These are phyloP conservation scores for Hypoxylon trugodes DNA, from an alignment of 495 filamentous ascomycete species.

Conservation along the genomic window DNA sequence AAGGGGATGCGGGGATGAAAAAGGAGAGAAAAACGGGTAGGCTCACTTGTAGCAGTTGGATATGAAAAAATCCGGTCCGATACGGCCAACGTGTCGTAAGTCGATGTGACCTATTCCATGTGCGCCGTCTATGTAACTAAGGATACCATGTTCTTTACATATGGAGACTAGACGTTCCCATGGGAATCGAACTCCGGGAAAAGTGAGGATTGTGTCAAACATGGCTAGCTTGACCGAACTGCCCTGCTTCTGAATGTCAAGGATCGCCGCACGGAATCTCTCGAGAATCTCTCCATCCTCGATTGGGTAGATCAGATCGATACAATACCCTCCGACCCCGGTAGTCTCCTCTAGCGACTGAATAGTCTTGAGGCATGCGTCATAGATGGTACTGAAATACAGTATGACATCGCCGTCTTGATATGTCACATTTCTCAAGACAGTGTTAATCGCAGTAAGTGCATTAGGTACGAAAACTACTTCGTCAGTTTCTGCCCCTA, in stretches of 20 bases:
- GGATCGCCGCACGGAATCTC: slow-evolving; percentile 58
- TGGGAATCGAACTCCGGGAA: slow-evolving; percentile 77
- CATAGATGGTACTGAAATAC: slow-evolving; percentile 80
- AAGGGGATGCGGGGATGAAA: not conserved
- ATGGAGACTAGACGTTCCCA: slow-evolving; percentile 70
- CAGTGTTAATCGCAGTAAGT: slow-evolving; percentile 80
- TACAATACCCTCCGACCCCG: slow-evolving; percentile 50
- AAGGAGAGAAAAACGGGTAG: slow-evolving; percentile 55
- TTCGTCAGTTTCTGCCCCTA: slow-evolving; percentile 68
- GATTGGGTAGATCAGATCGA: slow-evolving; percentile 62
- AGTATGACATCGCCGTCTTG: slow-evolving; percentile 66
- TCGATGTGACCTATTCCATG: slow-evolving; percentile 79
- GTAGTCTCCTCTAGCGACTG: slow-evolving; percentile 69
- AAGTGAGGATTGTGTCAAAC: slow-evolving; percentile 77
- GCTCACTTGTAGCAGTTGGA: slow-evolving; percentile 87
- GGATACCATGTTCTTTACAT: slow-evolving; percentile 67
- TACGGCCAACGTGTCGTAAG: slow-evolving; percentile 60
- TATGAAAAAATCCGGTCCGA: slow-evolving; percentile 80
- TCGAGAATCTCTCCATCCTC: slow-evolving; percentile 64
- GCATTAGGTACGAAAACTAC: slow-evolving; percentile 82
- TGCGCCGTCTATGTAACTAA: slow-evolving; percentile 71
- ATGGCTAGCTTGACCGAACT: slow-evolving; percentile 64
- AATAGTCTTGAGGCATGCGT: slow-evolving; percentile 75
- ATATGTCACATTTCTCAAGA: slow-evolving; percentile 74
- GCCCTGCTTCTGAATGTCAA: slow-evolving; percentile 51